Conservation (phyloP, 306 rosid species). For the Gynostemma pentaphyllum region DNA sequence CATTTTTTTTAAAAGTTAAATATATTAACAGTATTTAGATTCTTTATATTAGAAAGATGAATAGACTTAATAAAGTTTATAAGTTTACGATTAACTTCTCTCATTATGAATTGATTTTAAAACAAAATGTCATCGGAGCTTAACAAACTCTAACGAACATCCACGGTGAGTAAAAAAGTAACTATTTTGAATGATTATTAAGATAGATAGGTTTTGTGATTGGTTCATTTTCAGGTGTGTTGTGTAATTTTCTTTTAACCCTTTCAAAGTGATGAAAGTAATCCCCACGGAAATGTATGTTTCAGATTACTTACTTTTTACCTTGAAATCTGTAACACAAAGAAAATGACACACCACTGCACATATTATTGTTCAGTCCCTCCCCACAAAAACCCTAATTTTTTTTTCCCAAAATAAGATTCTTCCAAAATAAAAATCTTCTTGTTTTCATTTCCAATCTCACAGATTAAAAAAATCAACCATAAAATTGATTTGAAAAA, state of each 20-base stretch:
- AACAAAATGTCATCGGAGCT: no score
- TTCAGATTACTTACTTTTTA: constrained; percentile 31
- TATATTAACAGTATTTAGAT: no score
- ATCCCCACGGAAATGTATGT: constrained; percentile 78
- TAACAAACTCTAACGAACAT: no score
- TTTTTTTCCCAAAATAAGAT: constrained; percentile 12
- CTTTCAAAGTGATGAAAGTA: constrained; percentile 22
- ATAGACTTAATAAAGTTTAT: no score
- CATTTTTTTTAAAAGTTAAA: no score
- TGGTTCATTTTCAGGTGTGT: not conserved
- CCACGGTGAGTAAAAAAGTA: no score
- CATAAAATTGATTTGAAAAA: constrained; percentile 2
- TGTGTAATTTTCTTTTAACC: not conserved
- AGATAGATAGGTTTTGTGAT: not conserved
- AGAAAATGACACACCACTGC: constrained; percentile 98
- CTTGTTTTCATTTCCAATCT: constrained; percentile 1
- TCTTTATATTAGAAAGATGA: no score
- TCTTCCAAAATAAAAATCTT: constrained; percentile 4
- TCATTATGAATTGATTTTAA: no score
- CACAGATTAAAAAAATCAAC: not conserved
- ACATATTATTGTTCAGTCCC: constrained; percentile 32
- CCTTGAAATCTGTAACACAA: constrained; percentile 31
- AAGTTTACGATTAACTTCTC: no score
- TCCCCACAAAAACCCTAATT: constrained; percentile 37
- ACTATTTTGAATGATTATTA: no score